These are phyloP conservation scores for Capronia coronata DNA, from an alignment of 2,329 filamentous ascomycete genomes.

Conservation along the genomic window DNA sequence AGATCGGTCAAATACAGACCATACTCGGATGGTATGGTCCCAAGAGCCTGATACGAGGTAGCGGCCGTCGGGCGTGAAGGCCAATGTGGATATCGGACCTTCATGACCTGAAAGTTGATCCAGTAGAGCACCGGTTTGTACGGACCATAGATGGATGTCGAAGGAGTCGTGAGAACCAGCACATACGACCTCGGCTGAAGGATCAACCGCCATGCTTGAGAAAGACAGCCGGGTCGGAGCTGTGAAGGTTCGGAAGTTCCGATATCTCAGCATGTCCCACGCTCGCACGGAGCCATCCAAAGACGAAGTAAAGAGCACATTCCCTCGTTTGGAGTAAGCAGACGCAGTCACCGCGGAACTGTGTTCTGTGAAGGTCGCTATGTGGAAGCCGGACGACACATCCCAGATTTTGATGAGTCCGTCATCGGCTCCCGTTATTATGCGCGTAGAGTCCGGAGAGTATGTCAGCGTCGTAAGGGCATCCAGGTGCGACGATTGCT, in stretches of 20 bases:
- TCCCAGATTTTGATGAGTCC: conserved; percentile 99
- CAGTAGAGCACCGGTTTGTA: conserved; percentile 91
- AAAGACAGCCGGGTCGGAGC: conserved; percentile 87
- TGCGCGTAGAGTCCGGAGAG: conserved; percentile 84
- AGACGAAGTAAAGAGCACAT: conserved; percentile 90
- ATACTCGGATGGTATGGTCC: conserved; percentile 92
- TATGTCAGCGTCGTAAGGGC: conserved; percentile 90
- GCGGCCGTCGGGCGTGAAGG: conserved; percentile 81
- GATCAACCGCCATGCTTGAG: conserved; percentile 91
- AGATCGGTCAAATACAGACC: conserved; percentile 89
- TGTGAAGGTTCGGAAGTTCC: conserved; percentile 96
- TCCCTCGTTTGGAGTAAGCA: conserved; percentile 90
- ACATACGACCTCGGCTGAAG: conserved; percentile 91
- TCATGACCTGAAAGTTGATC: conserved; percentile 89
- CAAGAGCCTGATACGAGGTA: conserved; percentile 86
- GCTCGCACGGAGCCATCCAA: conserved; percentile 89
- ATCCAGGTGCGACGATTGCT: conserved; percentile 96
- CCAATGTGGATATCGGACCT: conserved; percentile 79
- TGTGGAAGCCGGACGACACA: conserved; percentile 89
- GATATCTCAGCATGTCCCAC: conserved; percentile 92
- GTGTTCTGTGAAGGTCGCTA: conserved; percentile 97
- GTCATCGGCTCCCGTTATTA: conserved; percentile 91
- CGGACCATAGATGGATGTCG: conserved; percentile 96
- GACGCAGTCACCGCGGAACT: conserved; percentile 86
- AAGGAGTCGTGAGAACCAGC: conserved; percentile 94